Conservation (phyloP, 169 alveolate genomes). For the Plasmodium gonderi region DNA sequence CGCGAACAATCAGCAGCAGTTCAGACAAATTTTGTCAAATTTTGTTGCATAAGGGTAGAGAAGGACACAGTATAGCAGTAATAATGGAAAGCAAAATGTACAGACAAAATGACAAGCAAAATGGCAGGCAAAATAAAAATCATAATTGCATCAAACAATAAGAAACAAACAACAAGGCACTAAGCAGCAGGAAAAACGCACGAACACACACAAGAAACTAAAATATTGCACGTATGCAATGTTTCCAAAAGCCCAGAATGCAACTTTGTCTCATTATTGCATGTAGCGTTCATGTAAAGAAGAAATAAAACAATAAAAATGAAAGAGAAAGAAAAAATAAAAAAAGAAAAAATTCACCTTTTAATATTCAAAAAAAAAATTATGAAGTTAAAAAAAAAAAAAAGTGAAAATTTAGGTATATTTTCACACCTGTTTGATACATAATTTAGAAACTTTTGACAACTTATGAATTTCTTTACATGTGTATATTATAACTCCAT, state of each 20-base stretch:
- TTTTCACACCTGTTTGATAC: constrained; percentile 1
- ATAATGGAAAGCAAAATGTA: not conserved
- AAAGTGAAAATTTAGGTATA: constrained; percentile 34
- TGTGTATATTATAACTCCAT: not conserved
- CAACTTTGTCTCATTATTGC: not conserved
- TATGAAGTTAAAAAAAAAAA: not conserved
- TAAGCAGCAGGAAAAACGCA: not conserved
- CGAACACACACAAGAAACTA: not conserved
- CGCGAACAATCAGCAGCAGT: constrained; percentile 72
- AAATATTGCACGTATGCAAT: not conserved
- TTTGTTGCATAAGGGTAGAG: constrained; percentile 30
- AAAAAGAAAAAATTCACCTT: constrained; percentile 11
- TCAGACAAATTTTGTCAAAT: constrained; percentile 71
- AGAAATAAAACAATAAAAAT: not conserved
- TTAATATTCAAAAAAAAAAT: too few species aligned
- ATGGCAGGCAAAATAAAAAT: not conserved
- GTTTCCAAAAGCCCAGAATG: not conserved
- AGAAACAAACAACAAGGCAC: not conserved
- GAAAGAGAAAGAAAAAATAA: not conserved
- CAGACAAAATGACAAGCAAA: not conserved
- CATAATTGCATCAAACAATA: not conserved
- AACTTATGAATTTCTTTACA: not conserved
- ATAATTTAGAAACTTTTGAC: not conserved
- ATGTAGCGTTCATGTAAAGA: not conserved
- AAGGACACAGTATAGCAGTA: not conserved